These are phyloP conservation scores for Lobulomyces angularis DNA, from an alignment of 192 early-diverging fungal species.

Conservation along the genomic window DNA sequence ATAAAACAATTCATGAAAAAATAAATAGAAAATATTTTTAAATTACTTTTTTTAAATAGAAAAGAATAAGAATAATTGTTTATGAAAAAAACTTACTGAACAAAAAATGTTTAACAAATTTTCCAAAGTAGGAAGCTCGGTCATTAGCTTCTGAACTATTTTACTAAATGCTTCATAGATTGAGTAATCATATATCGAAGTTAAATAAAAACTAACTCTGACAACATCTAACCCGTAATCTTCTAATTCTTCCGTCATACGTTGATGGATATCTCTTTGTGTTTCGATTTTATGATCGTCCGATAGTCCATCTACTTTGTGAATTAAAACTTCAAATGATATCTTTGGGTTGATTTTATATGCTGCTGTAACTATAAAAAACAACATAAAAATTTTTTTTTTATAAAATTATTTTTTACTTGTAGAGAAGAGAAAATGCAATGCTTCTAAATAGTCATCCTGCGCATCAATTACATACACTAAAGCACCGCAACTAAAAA, in stretches of 20 bases:
- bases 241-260: slow-evolving; percentile 73
- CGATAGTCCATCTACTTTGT: slow-evolving; percentile 91
- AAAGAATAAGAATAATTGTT: slow-evolving; percentile 4
- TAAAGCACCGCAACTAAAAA: slow-evolving; percentile 45
- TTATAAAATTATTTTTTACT: no score
- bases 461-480: slow-evolving; percentile 95
- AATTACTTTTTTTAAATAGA: neutral
- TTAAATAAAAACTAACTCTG: slow-evolving; percentile 72
- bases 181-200: slow-evolving; percentile 86
- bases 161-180: slow-evolving; percentile 91
- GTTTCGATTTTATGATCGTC: slow-evolving; percentile 95
- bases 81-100: slow-evolving; percentile 45
- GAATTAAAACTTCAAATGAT: slow-evolving; percentile 86
- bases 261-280: slow-evolving; percentile 85
- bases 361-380: slow-evolving; percentile 58
- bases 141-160: slow-evolving; percentile 83
- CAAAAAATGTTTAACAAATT: slow-evolving; percentile 87
- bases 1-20: neutral
- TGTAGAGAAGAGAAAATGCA: slow-evolving; percentile 67
- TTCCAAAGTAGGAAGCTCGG: slow-evolving; percentile 63
- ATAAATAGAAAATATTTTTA: slow-evolving; percentile 5
- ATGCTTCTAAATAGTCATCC: slow-evolving; percentile 73
- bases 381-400: no score
- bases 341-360: slow-evolving; percentile 71
- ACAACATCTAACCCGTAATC: slow-evolving; percentile 62